Base-by-base conservation (phyloP, 1,284 basidiomycete genomes). In the Apiotrichum siamense region DNA sequence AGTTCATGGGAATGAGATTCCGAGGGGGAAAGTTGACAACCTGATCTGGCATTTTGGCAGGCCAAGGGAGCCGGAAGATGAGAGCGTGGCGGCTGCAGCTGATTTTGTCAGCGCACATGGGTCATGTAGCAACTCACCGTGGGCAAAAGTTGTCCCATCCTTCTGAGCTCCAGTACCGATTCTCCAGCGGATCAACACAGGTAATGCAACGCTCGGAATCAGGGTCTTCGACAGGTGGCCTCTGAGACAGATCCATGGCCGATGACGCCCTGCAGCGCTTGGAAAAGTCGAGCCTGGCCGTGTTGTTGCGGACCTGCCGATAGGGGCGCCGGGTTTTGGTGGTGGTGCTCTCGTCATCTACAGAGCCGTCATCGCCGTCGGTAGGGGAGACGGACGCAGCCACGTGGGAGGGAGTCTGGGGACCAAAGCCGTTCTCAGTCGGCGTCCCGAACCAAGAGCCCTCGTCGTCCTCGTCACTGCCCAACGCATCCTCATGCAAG, bases 51-150 rank as follows among this genome's bases (percentile, higher is more conserved):
- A 53, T 44, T 32, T 66, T 67, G 0, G 65, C 64, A 0, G 70
- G 70, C 70, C 70, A 72, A 1, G 66, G 66, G 13, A 70, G 42
- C 27, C 62, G 56, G 42, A 66, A 72, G 44, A 70, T 65, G 11
- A 72, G 58, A 2, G 69, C 61, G 44, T 72, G 70, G n/a, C 69
- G 67, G n/a, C 62, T 58, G 44, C 70, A 72, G 23, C 66, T 69
- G 38, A 18, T 9, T 7, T 21, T 25, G 26, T 24, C 9, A 38
- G 29, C 25, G 4, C 7, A 36, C 17, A 26, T 11, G 11, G 18
- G 6, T 9, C 18, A 37, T 20, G 15, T n/a, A 10, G 7, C 4
- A 24, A 55, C 63, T 46, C 41, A 69, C 67, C 69, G 59, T 1
- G 55, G 47, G 44, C 70, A 72, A 44, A 36, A 21, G 18, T 59